These are phyloP conservation scores for Dillenia turbinata DNA, from an alignment of 164 flowering plant species.

Conservation along the genomic window DNA sequence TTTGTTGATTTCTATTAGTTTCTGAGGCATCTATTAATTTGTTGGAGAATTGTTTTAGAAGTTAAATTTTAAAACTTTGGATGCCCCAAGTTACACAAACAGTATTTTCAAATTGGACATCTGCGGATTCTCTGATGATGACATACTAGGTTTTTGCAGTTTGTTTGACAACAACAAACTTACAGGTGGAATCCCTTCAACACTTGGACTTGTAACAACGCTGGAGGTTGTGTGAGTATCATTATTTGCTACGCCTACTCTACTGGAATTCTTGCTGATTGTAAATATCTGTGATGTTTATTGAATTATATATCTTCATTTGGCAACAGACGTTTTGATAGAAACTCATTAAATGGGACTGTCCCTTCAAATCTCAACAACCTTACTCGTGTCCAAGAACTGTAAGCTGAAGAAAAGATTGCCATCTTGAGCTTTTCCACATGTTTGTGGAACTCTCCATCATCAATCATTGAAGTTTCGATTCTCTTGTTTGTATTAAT, in stretches of 20 bases:
- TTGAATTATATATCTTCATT: too few species aligned
- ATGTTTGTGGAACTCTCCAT: too few species aligned
- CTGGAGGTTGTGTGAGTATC: constrained; percentile 29
- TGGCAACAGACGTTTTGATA: constrained; percentile 48
- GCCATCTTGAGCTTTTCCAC: not conserved
- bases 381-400: constrained; percentile 33
- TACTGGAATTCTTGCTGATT: not conserved
- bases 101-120: too few species aligned
- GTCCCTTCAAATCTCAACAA: constrained; percentile 46
- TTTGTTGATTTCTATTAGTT: not conserved
- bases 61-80: too few species aligned
- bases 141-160: constrained; percentile 7
- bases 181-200: constrained; percentile 22
- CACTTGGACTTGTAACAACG: constrained; percentile 20
- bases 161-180: constrained; percentile 26
- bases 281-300: too few species aligned
- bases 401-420: constrained; percentile 32
- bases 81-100: too few species aligned
- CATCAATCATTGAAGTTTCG: not conserved
- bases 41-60: too few species aligned
- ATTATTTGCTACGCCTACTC: not conserved
- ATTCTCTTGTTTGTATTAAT: not conserved
- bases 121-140: too few species aligned
- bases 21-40: too few species aligned
- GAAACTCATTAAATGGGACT: constrained; percentile 37